Evolutionary conservation across 495 filamentous ascomycete genomes (phyloP), one percentile per base, ranked within the genome.

Genomic region (Hypoxylon cercidicola): DNA sequence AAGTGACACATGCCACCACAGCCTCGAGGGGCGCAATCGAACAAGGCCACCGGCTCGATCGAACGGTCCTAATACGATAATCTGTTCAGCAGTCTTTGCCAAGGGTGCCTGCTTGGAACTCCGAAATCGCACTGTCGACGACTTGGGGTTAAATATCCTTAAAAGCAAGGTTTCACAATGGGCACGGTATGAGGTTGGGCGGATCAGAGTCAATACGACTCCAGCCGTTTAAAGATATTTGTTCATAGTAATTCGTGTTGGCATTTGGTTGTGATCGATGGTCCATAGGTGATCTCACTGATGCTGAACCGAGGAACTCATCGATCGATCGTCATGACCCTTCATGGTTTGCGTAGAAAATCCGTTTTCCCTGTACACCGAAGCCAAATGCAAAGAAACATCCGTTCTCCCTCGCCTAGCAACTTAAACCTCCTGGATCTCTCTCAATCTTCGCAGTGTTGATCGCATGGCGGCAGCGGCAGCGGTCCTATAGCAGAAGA

Each of bases 391-490:
- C 55, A 64, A 60, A 60, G 55, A 62, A 68, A 64, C 41, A 60
- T 25, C 65, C 60, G 55, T 55, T 43, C 60, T 45, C 53, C 55
- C 43, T 68, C 47, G 32, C 44, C 60, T 28, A 32, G 39, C 71
- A 43, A 62, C 74, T 77, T 92, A 99, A 75, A 96, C 91, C 88
- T 98, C 95, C 77, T 92, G 90, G 84, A 98, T 96, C 82, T 98
- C 95, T 77, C 95, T 89, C 82, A 99, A 87, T 84, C 95, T 88
- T 79, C 96, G 91, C 79, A 99, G 95, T 69, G 95, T 99, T 66
- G 94, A 97, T 78, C 96, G 88, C 79, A 93, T 96, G 55, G 95
- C 93, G 70, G 95, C 94, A 57, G 95, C 95, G 70, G 96, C 94
- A 53, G 96, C 93, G 61, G 96, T 98, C 54, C 93, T 97, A 70